Percentiles rank a stretch among this genome's conserved stretches.
These are phyloP conservation scores for Dunaliella primolecta DNA, from an alignment of 139 green algal species.

Conservation along the genomic window DNA sequence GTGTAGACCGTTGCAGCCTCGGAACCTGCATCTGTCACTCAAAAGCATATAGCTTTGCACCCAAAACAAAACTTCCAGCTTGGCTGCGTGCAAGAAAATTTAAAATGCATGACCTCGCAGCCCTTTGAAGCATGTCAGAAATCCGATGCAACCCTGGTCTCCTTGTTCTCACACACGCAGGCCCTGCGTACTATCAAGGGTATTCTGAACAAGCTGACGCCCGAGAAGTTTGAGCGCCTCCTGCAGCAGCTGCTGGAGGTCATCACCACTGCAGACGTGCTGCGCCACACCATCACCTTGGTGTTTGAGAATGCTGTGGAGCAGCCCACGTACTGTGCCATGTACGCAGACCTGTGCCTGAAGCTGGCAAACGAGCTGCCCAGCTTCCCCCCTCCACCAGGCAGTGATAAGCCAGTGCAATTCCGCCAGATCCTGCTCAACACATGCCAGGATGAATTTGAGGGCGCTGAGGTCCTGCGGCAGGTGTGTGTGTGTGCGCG, in stretches of 20 bases:
- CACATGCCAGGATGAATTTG: constrained; percentile 99
- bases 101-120: too few species aligned
- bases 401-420: constrained; percentile 66
- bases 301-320: constrained; percentile 97
- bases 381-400: constrained; percentile 60
- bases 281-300: constrained; percentile 77
- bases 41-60: too few species aligned
- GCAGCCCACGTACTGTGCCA: constrained; percentile 95
- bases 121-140: too few species aligned
- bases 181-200: constrained; percentile 89
- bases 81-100: too few species aligned
- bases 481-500: constrained; percentile 40
- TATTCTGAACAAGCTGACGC: constrained; percentile 99
- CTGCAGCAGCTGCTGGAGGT: constrained; percentile 76
- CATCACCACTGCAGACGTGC: constrained; percentile 62
- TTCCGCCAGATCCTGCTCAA: constrained; percentile 96
- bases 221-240: constrained; percentile 97
- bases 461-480: constrained; percentile 64
- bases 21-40: too few species aligned
- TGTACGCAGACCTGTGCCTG: constrained; percentile 76
- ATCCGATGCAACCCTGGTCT: too few species aligned
- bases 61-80: too few species aligned
- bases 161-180: constrained; percentile 41
- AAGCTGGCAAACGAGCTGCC: constrained; percentile 60
- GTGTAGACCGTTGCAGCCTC: too few species aligned